Evolutionary conservation across 495 filamentous ascomycete genomes (phyloP), one percentile per base, ranked within the genome.

Genomic region (Hypoxylon intermedium): DNA sequence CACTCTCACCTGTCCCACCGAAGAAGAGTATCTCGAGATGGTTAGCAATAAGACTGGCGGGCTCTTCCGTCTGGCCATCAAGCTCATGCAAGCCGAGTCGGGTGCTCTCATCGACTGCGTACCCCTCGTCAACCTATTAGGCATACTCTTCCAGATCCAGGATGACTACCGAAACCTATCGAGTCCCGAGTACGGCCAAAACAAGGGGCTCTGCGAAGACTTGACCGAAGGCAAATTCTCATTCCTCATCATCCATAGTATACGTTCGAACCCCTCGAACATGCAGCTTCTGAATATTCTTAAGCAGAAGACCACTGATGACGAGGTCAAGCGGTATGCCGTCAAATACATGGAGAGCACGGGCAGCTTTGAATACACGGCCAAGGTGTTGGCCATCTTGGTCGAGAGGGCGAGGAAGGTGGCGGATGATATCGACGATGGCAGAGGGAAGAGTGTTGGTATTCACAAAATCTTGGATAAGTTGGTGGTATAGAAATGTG

Each of bases 21-120:
- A 98, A 75, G 92, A 96, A 58, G 93, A 98, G 69, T 98, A 98
- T 75, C 83, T 98, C 12, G 93, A 98, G 73, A 98, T 98, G 94
- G 95, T 98, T 36, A 86, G 87, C 62, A 98, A 98, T 76, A 98
- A 99, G 75, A 99, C 94, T 2, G 94, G 94, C 20, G 94, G 94
- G 1, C 82, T 99, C 6, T 98, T 99, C 80, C 85, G 94, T 44
- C 81, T 99, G 9, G 94, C 92, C 19, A 86, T 98, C 58, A 94
- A 96, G 73, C 79, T 99, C 23, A 98, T 99, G 94, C 92, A 97
- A 73, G 91, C 91, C 23, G 91, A 96, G 71, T 91, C 88, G 59
- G 73, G 75, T 19, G 80, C 78, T 36, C 69, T 65, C 31, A 81
- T 85, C 48, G 89, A 90, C 74, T 96, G 89, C 67, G 88, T 94